Conservation (phyloP, 495 filamentous ascomycete species). For the Neurospora sp. region DNA sequence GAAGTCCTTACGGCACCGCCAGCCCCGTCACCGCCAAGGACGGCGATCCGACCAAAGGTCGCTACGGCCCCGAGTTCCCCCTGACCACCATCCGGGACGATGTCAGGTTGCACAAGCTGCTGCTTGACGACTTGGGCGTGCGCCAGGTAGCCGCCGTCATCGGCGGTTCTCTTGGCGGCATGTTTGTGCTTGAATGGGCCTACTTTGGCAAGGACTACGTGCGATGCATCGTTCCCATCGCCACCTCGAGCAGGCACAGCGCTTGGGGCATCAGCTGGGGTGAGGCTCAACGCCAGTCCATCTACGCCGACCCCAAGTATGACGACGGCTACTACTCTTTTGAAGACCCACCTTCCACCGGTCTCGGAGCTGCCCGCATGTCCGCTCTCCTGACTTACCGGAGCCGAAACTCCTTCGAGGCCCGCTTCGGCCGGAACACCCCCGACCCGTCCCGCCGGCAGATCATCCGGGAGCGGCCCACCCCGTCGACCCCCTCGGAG, state of each 20-base stretch:
- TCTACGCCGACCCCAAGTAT: conserved; percentile 97
- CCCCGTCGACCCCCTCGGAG: conserved; percentile 56
- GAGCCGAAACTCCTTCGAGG: conserved; percentile 92
- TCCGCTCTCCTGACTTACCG: conserved; percentile 90
- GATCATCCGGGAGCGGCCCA: conserved; percentile 59
- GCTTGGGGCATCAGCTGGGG: conserved; percentile 99
- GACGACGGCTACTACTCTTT: conserved; percentile 91
- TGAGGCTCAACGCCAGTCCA: conserved; percentile 93
- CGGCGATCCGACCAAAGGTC: conserved; percentile 58
- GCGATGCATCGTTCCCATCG: conserved; percentile 81
- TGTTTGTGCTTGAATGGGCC: conserved; percentile 93
- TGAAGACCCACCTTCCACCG: conserved; percentile 70
- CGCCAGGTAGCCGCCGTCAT: conserved; percentile 79
- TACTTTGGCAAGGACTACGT: conserved; percentile 96
- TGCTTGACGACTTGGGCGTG: conserved; percentile 84
- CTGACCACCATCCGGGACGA: conserved; percentile 92
- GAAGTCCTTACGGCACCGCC: conserved; percentile 91
- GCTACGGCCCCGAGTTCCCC: conserved; percentile 93
- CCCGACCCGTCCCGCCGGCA: conserved; percentile 74
- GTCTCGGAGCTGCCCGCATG: conserved; percentile 93
- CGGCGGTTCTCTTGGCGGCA: conserved; percentile 97
- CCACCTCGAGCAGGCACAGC: conserved; percentile 87
- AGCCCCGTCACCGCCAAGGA: conserved; percentile 88
- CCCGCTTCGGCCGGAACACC: conserved; percentile 85
- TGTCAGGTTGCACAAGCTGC: conserved; percentile 85